Conservation (phyloP, 139 green algal genomes). For the Haematococcus lacustris region DNA sequence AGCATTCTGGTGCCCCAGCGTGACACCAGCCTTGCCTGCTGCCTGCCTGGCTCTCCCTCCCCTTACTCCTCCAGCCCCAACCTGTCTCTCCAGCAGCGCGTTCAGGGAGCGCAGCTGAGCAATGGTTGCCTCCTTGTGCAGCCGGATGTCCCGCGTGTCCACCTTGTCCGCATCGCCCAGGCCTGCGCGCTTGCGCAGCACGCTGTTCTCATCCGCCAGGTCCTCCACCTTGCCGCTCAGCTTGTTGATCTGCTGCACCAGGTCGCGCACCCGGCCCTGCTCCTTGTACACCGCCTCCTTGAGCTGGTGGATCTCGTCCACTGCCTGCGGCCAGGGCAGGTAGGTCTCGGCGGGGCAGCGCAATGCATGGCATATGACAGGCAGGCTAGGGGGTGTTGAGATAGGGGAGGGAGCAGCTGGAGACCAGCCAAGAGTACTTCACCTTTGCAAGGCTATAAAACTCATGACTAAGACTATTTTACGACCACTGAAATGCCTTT, state of each 20-base stretch:
- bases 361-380: not conserved
- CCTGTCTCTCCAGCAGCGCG: constrained; percentile 53
- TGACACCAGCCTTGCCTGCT: too few relatives aligned
- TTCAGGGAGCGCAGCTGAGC: constrained; percentile 52
- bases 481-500: too few relatives aligned
- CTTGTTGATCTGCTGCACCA: constrained; percentile 36
- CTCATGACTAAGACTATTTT: too few relatives aligned
- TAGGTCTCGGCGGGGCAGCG: not conserved
- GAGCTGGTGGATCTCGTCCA: constrained; percentile 50
- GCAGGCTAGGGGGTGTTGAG: too few relatives aligned
- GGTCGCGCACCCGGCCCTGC: constrained; percentile 27
- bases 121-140: constrained; percentile 52
- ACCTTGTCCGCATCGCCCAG: constrained; percentile 28
- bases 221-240: constrained; percentile 39
- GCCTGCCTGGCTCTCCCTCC: too few relatives aligned
- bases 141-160: constrained; percentile 43
- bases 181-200: constrained; percentile 40
- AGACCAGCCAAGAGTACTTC: too few relatives aligned
- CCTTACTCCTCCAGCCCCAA: constrained; percentile 2
- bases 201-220: constrained; percentile 49
- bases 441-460: too few relatives aligned
- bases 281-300: constrained; percentile 39
- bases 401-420: too few relatives aligned
- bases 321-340: constrained; percentile 26
- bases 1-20: too few relatives aligned